These are phyloP conservation scores for Xylaria sp. DNA, from an alignment of 2,329 filamentous ascomycete genomes.

Conservation along the genomic window DNA sequence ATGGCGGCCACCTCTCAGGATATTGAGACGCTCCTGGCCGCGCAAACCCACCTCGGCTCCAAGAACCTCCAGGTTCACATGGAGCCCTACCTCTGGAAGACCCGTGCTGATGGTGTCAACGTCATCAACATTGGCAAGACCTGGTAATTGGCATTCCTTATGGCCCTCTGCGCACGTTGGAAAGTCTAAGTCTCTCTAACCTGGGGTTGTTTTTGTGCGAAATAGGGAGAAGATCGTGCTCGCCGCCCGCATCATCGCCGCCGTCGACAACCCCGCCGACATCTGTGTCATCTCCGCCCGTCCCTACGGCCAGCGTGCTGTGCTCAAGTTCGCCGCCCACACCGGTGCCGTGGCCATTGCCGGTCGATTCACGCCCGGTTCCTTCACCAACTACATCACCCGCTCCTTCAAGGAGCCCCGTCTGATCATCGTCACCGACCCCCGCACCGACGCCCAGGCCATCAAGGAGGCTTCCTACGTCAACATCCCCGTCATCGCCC, in stretches of 20 bases:
- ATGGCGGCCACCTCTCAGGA: conserved; percentile 99
- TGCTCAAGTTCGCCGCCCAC: conserved; percentile 99
- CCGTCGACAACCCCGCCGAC: conserved; percentile 99
- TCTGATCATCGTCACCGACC: conserved; percentile 99
- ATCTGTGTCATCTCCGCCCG: conserved; percentile 99
- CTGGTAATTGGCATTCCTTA: conserved; percentile 71
- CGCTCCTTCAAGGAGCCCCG: conserved; percentile 99
- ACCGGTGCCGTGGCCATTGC: conserved; percentile 98
- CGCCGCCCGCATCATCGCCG: conserved; percentile 97
- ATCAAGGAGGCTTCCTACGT: conserved; percentile 99
- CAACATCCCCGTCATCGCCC: conserved; percentile 99
- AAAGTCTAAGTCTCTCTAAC: conserved; percentile 17
- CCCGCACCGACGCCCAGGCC: conserved; percentile 98
- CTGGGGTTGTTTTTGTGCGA: conserved; percentile 31
- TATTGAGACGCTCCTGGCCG: conserved; percentile 99
- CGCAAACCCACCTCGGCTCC: conserved; percentile 95
- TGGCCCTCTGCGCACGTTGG: background rate
- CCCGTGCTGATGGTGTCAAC: conserved; percentile 97
- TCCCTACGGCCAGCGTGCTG: conserved; percentile 99
- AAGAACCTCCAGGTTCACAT: conserved; percentile 99
- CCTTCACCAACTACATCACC: conserved; percentile 99
- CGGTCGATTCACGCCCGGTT: conserved; percentile 99
- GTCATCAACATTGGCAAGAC: conserved; percentile 99
- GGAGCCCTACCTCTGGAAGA: conserved; percentile 99
- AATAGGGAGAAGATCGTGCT: conserved; percentile 99